Evolutionary conservation across 2,329 filamentous ascomycete species (phyloP), one percentile per base, ranked within the genome.

Genomic region (Penicillium griseofulvum): DNA sequence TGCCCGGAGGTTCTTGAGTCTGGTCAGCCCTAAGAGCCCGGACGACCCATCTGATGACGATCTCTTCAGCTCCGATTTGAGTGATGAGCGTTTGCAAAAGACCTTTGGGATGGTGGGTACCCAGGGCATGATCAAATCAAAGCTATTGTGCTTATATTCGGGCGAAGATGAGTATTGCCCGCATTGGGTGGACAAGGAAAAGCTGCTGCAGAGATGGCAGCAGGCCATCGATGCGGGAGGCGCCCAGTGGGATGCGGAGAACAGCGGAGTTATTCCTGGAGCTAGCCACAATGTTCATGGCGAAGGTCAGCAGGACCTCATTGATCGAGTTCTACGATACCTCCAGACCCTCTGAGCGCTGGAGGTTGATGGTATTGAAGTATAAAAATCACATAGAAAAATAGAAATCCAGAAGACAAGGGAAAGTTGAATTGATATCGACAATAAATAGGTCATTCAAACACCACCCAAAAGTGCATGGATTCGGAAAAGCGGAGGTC

Each of bases 41-140:
- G 75, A 78, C 44, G 72, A 78, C 48, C 79, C 85, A 5, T 88
- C 87, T 10, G 87, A 89, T 55, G 92, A 97, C 69, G 92, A 96
- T 69, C 90, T 89, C 68, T 96, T 96, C 75, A 92, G 88, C n/a
- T 86, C 85, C 3, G 89, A 94, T 68, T 75, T 94, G n/a, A 71
- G 77, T 0, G 81, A 84, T 39, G 78, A 82, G 31, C 77, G 79
- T 17, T 76, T 91, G 7, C 67, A 72, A 24, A 70, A 70, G 14
- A 87, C 87, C n/a, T 96, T 93, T 81, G 82, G 85, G 4, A 76
- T 65, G 59, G 70, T 81, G 36, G 63, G 67, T 1, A 49, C 67
- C 19, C 60, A 67, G 14, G 75, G 74, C 0, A 48, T 78, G 17
- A 44, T 79, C 51, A 69, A 65, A 54, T 66, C 67, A 5, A 75